Conservation (phyloP, 306 rosid genomes). For the Sesbania bispinosa region DNA sequence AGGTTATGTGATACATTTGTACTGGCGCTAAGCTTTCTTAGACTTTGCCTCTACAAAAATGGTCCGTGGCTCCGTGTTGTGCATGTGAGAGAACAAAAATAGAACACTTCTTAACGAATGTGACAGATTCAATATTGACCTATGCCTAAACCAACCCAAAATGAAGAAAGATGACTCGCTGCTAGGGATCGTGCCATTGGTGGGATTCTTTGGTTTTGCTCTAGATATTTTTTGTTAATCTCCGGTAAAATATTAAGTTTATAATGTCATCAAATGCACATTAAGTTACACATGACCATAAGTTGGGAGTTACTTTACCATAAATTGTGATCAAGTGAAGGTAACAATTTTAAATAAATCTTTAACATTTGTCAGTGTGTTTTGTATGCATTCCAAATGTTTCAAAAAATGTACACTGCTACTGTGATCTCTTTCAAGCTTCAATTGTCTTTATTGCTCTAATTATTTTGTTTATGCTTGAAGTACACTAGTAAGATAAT, state of each 20-base stretch:
- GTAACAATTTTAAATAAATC: no score
- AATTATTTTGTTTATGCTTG: not conserved
- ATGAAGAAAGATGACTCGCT: not conserved
- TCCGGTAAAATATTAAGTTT: not conserved
- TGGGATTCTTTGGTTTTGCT: not conserved
- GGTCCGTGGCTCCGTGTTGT: no score
- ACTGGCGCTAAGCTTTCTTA: conserved; percentile 27
- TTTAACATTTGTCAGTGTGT: not conserved
- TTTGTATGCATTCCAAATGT: not conserved
- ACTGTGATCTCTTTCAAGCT: not conserved
- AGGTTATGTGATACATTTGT: no score
- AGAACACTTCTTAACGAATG: conserved; percentile 13
- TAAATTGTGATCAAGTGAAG: no score
- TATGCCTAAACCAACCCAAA: not conserved
- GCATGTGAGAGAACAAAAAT: conserved; percentile 19
- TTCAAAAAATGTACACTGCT: not conserved
- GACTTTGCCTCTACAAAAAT: conserved; percentile 15
- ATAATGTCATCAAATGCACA: no score
- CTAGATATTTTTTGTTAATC: not conserved
- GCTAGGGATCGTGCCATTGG: not conserved
- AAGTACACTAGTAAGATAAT: no score
- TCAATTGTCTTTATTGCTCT: not conserved
- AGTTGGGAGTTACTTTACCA: no score
- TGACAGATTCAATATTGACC: not conserved
- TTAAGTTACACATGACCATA: no score